These are phyloP conservation scores for Lentinula novae-zelandiae DNA, from an alignment of 1,284 basidiomycete genomes.

Conservation along the genomic window DNA sequence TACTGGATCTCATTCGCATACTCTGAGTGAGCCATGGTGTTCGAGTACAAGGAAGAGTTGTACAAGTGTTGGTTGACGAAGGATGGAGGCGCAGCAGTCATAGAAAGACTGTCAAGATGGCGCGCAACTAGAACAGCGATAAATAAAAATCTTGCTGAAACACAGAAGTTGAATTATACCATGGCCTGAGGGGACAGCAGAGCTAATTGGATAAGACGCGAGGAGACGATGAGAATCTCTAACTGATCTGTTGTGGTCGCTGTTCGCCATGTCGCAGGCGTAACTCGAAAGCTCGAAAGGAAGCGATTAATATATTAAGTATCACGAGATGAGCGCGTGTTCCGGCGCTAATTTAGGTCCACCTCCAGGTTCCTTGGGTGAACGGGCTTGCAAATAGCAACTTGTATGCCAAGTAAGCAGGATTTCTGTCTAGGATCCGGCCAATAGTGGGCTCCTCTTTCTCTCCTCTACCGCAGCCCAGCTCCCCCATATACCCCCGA, in stretches of 20 bases:
- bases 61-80: slow-evolving; percentile 60
- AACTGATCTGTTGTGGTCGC: slow-evolving; percentile 7
- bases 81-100: slow-evolving; percentile 53
- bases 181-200: slow-evolving; percentile 11
- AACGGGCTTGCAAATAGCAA: too few relatives aligned
- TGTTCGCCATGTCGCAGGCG: slow-evolving; percentile 1
- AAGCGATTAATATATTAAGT: background rate
- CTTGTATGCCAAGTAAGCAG: too few relatives aligned
- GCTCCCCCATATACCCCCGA: too few relatives aligned
- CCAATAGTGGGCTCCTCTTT: too few relatives aligned
- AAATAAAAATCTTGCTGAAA: background rate
- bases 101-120: slow-evolving; percentile 57
- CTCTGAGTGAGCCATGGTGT: slow-evolving; percentile 52
- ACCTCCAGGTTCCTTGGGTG: too few relatives aligned
- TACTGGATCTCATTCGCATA: slow-evolving; percentile 52
- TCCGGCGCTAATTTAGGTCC: too few relatives aligned
- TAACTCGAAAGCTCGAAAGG: background rate
- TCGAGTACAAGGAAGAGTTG: slow-evolving; percentile 30
- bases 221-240: slow-evolving; percentile 12
- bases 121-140: slow-evolving; percentile 45
- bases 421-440: too few relatives aligned
- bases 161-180: background rate
- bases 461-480: too few relatives aligned
- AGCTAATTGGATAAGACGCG: slow-evolving; percentile 11
- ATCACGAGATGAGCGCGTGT: background rate